A percentile compares a stretch with the other conserved stretches of the same genome.
These are phyloP conservation scores for Wickerhamiella parazyma DNA, from an alignment of 805 yeast genomes.

Conservation along the genomic window DNA sequence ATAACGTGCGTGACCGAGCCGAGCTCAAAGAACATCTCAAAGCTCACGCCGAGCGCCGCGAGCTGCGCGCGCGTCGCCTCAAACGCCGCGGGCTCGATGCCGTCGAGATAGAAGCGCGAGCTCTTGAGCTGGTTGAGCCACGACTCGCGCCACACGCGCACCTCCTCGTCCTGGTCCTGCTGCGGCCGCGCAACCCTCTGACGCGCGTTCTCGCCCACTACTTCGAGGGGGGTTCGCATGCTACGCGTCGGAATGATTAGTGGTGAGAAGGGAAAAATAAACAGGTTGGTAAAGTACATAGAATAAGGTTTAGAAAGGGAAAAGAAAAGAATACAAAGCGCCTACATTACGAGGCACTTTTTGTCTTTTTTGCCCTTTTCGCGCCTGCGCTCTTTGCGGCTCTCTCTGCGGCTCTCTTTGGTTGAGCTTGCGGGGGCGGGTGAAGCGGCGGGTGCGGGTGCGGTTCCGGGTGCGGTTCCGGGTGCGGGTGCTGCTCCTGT, in stretches of 20 bases:
- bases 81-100: slow-evolving; percentile 24
- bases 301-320: neutral
- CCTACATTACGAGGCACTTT: slow-evolving; percentile 13
- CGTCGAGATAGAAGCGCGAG: slow-evolving; percentile 50
- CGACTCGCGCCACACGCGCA: slow-evolving; percentile 41
- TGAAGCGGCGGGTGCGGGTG: too few relatives aligned
- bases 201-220: slow-evolving; percentile 7
- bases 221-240: slow-evolving; percentile 11
- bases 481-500: neutral
- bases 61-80: slow-evolving; percentile 22
- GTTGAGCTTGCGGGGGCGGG: too few relatives aligned
- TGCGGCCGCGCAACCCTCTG: neutral
- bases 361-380: slow-evolving; percentile 5
- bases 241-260: neutral
- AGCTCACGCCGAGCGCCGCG: slow-evolving; percentile 27
- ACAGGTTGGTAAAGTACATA: neutral
- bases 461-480: neutral
- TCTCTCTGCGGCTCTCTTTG: too few relatives aligned
- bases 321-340: neutral
- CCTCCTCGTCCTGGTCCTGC: slow-evolving; percentile 9
- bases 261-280: too few relatives aligned
- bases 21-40: slow-evolving; percentile 43
- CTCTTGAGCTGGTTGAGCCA: slow-evolving; percentile 51
- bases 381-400: too few relatives aligned
- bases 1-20: slow-evolving; percentile 62